Evolutionary conservation across 345 rosid genomes (phyloP), one percentile per base, ranked within the genome.

Genomic region (Gossypium turneri): DNA sequence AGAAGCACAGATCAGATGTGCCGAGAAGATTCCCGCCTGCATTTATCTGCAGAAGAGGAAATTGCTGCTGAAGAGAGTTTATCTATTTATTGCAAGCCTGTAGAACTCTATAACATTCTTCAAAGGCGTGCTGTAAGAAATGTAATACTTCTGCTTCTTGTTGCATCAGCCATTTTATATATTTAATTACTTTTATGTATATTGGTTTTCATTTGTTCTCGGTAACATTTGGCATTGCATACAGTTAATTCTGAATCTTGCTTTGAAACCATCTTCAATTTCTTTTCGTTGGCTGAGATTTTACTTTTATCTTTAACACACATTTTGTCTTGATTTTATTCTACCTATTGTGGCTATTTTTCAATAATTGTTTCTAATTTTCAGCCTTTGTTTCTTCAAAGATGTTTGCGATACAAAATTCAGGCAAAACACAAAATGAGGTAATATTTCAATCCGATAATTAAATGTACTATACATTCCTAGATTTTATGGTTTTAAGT

Each of bases 1-100:
- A 92, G 95, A 92, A 90, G 90, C 84, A 80, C 90, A 59, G 98
- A 89, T 75, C 94, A 88, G 81, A 96, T 96, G 99, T 90, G 97
- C 87, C 93, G 90, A 70, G 98, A 90, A 81, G 97, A 90, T 77
- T 86, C 91, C 76, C 90, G 87, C 74, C 41, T 79, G 87, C 97
- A 71, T 86, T 83, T 92, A 79, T 88, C 98, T 22, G 90, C 89
- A 17, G 98, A 93, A 78, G 97, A 96, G 81, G 91, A 92, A 84
- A 81, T 81, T 80, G 95, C 92, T 29, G 98, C 99, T 45, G 98
- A 92, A 72, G 99, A 92, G 82, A 92, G 97, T 80, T 82, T 92
- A 27, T 82, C 89, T 2, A 73, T 80, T 34, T 96, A 92, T 81
- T 96, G 99, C 97, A 93, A 93, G 84, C 98, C 98, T 79, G 98